Evolutionary conservation across 495 filamentous ascomycete species (phyloP).

Genomic region (Darksidea phi): DNA sequence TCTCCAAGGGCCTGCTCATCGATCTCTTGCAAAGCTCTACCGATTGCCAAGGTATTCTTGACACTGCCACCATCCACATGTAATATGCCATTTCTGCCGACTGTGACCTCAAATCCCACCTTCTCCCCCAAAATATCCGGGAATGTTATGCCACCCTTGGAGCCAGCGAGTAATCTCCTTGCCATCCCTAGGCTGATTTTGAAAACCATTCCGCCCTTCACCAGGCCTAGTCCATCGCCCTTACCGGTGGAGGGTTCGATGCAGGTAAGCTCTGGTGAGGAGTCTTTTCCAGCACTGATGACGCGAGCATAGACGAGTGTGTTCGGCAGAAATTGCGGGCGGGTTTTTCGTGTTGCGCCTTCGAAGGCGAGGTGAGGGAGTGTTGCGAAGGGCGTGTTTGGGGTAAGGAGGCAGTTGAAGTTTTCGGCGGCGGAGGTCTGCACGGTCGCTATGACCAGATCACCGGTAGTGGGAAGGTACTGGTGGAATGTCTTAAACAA

Average conservation of each 20-base stretch:
- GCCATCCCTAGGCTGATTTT: conserved; percentile 77
- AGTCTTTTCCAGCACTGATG: conserved; percentile 68
- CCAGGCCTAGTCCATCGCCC: conserved; percentile 79
- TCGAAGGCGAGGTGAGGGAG: conserved; percentile 90
- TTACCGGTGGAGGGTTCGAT: conserved; percentile 84
- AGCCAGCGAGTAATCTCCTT: conserved; percentile 68
- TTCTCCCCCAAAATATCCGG: conserved; percentile 77
- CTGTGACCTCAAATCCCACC: conserved; percentile 85
- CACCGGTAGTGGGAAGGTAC: conserved; percentile 74
- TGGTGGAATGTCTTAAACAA: conserved; percentile 37
- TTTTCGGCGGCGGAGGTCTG: conserved; percentile 70
- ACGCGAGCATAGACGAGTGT: conserved; percentile 85
- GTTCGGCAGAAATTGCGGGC: conserved; percentile 70
- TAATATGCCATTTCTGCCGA: conserved; percentile 88
- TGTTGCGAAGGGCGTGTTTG: conserved; percentile 69
- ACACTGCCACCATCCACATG: conserved; percentile 78
- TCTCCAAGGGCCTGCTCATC: conserved; percentile 66
- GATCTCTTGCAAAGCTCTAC: conserved; percentile 73
- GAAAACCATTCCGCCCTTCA: conserved; percentile 86
- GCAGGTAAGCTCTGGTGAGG: conserved; percentile 87
- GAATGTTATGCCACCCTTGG: conserved; percentile 63
- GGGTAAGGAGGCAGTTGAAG: conserved; percentile 69
- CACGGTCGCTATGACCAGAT: conserved; percentile 83
- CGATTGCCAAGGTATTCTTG: conserved; percentile 69
- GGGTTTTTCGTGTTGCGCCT: conserved; percentile 84